phyloP scores from a whole-genome alignment of 495 filamentous ascomycete species.

The Gamarada debralockiae region DNA sequence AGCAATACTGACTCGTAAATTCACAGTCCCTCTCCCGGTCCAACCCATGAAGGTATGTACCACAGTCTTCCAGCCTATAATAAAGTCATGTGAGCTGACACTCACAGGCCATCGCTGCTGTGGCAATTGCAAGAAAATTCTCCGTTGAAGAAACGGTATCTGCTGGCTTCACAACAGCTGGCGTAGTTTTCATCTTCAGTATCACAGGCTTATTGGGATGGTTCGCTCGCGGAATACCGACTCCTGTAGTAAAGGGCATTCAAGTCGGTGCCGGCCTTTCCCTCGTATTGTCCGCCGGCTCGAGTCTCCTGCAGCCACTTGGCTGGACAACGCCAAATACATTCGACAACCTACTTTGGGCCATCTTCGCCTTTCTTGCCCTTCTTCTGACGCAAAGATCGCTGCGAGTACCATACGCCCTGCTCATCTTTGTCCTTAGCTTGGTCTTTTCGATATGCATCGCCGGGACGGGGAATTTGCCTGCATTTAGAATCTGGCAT shows the following conservation, averaged over 20 bases:
- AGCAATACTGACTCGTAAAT: too few species aligned
- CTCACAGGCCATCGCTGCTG: conserved; percentile 76
- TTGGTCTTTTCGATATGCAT: conserved; percentile 50
- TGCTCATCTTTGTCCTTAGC: conserved; percentile 65
- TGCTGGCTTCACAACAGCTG: conserved; percentile 72
- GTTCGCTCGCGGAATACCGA: conserved; percentile 68
- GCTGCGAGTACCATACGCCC: conserved; percentile 64
- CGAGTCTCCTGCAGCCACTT: conserved; percentile 54
- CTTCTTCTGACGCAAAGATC: conserved; percentile 55
- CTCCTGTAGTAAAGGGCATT: conserved; percentile 88
- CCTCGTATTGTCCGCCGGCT: conserved; percentile 71
- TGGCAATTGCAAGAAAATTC: conserved; percentile 68
- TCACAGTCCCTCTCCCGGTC: conserved; percentile 66
- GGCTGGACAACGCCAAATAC: conserved; percentile 53
- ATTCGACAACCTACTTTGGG: conserved; percentile 73
- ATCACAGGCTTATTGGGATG: conserved; percentile 68
- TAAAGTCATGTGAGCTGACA: conserved; percentile 7
- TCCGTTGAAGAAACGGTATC: conserved; percentile 65
- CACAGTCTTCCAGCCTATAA: too few species aligned
- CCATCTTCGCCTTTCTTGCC: conserved; percentile 61
- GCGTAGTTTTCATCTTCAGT: conserved; percentile 69
- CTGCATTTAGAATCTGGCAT: conserved; percentile 20
- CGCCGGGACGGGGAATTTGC: conserved; percentile 24
- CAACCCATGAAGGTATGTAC: conserved; percentile 70
- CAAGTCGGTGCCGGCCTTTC: conserved; percentile 87